Conservation (phyloP, 768 basidiomycete species). For the Lentinula boryana region DNA sequence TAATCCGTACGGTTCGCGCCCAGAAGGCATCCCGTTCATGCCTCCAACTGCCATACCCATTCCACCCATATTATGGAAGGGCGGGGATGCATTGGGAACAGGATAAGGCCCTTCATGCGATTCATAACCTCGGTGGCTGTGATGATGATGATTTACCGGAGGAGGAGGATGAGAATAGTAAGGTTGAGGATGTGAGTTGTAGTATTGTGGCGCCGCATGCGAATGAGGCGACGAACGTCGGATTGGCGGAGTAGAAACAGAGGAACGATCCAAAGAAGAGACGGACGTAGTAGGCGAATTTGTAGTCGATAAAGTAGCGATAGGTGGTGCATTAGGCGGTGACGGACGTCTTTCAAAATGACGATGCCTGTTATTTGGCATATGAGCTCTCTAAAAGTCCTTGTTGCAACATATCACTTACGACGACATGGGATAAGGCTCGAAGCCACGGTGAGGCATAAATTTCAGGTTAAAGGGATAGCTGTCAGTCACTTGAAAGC, state of each 20-base stretch:
- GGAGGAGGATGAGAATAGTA: conserved; percentile 5
- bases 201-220: neutral
- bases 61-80: neutral
- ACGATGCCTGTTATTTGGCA: neutral
- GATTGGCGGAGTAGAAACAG: conserved; percentile 6
- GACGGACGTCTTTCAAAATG: conserved; percentile 6
- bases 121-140: conserved; percentile 1
- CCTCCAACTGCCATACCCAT: conserved; percentile 1
- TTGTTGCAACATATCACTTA: neutral
- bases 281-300: conserved; percentile 4
- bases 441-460: conserved; percentile 6
- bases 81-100: neutral
- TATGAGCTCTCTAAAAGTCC: neutral
- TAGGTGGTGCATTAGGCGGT: conserved; percentile 5
- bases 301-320: conserved; percentile 5
- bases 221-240: conserved; percentile 1
- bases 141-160: conserved; percentile 1
- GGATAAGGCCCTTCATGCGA: neutral
- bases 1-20: neutral
- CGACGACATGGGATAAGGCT: conserved; percentile 7
- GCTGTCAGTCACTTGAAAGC: neutral
- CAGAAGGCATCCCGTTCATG: neutral
- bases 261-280: conserved; percentile 6
- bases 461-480: neutral
- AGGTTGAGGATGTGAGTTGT: neutral